Evolutionary conservation across 306 rosid species (phyloP).

Genomic region (Calophaca sinica): DNA sequence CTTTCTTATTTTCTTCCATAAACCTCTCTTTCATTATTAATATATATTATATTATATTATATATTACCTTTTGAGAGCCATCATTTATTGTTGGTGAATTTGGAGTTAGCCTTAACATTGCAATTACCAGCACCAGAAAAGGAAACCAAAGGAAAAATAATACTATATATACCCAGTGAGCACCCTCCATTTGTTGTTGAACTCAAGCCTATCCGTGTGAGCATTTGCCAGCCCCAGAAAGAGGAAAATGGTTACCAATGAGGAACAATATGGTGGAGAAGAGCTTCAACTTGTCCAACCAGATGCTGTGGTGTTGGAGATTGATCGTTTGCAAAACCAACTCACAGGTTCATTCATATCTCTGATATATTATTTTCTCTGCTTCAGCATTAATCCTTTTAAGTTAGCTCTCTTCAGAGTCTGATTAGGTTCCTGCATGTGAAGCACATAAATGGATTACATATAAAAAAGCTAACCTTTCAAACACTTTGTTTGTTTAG

Average conservation of each 20-base stretch:
- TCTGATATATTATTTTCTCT: conserved; percentile 15
- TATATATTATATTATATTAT: conserved; percentile 19
- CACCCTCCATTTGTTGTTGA: conserved; percentile 26
- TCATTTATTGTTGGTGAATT: conserved; percentile 38
- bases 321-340: conserved; percentile 73
- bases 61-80: conserved; percentile 27
- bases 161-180: conserved; percentile 39
- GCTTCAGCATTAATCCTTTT: neutral
- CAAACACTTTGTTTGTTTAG: neutral
- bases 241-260: conserved; percentile 61
- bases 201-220: conserved; percentile 24
- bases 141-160: conserved; percentile 5
- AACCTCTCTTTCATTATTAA: conserved; percentile 18
- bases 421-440: conserved; percentile 15
- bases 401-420: too few relatives aligned
- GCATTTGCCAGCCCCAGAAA: conserved; percentile 25
- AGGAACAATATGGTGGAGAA: conserved; percentile 59
- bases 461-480: neutral
- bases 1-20: conserved; percentile 52
- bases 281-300: conserved; percentile 60
- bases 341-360: conserved; percentile 69
- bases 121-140: conserved; percentile 28
- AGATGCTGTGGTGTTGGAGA: conserved; percentile 71
- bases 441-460: neutral
- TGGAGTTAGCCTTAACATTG: neutral